Conservation (phyloP, 2,329 filamentous ascomycete genomes). For the Aureobasidium sp. region DNA sequence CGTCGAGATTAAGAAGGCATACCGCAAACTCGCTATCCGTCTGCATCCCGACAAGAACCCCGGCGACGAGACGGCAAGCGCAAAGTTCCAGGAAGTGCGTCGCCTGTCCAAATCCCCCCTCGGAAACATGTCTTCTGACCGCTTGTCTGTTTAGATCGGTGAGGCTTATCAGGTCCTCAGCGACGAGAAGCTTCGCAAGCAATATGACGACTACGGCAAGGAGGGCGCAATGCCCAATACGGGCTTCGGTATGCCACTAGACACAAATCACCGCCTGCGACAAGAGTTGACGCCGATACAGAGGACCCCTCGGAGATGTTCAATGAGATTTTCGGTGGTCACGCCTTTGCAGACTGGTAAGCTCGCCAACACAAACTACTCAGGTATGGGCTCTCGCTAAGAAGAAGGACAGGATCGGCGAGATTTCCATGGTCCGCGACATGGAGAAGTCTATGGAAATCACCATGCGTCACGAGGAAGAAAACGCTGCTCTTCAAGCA, state of each 20-base stretch:
- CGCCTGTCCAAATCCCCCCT: not conserved
- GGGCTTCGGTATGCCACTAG: slow-evolving; percentile 60
- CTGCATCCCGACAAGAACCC: slow-evolving; percentile 98
- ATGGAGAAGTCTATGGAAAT: slow-evolving; percentile 98
- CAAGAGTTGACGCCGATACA: slow-evolving; percentile 23
- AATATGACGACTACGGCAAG: slow-evolving; percentile 97
- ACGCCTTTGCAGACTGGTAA: slow-evolving; percentile 80
- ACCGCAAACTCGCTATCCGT: slow-evolving; percentile 75
- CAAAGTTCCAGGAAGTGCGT: slow-evolving; percentile 79
- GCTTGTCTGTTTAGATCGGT: slow-evolving; percentile 42
- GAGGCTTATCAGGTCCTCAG: slow-evolving; percentile 76
- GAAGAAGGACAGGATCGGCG: slow-evolving; percentile 56
- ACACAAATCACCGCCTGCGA: not conserved
- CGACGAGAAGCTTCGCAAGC: slow-evolving; percentile 74
- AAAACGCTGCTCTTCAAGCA: slow-evolving; percentile 11
- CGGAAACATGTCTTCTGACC: not conserved
- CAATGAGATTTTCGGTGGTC: slow-evolving; percentile 94
- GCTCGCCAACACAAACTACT: not conserved
- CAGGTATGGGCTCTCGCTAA: not conserved
- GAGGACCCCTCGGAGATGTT: slow-evolving; percentile 96
- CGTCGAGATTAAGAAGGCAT: slow-evolving; percentile 94
- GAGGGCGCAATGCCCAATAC: slow-evolving; percentile 83
- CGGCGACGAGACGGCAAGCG: slow-evolving; percentile 85
- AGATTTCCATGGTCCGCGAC: slow-evolving; percentile 98
- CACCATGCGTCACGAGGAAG: slow-evolving; percentile 68